Evolutionary conservation across 139 green algal genomes (phyloP), one percentile per base, ranked within the genome.

Genomic region (Auxenochlorella pyrenoidosa): DNA sequence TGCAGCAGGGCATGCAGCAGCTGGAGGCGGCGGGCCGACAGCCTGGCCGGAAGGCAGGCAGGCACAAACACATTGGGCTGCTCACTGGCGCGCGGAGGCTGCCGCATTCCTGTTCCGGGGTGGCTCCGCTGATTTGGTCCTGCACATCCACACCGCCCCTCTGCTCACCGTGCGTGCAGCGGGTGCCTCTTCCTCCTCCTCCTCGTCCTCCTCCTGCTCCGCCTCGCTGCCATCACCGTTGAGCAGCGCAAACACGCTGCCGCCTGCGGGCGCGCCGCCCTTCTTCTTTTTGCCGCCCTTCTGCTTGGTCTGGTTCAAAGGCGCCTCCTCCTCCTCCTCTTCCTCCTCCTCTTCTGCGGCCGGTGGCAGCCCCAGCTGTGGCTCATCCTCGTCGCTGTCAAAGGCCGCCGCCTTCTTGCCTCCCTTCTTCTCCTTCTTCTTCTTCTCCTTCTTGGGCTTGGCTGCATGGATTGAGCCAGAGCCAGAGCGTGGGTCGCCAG

Each of bases 351-450:
- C 70, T 30, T 32, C 58, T 5, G 22, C 80, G 28, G 58, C 83
- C 19, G 82, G 82, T n/a, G 79, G 19, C 18, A 70, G 24, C 65
- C 2, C 30, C 79, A 85, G 32, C 59, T 80, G 41, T 65, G 84
- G 78, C 34, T 91, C 84, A 15, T 89, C 89, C 5, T 94, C 93
- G 41, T 96, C 94, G 24, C 66, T 87, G 80, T 91, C 85, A 75
- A 93, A 93, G 26, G 71, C 85, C 24, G 68, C 82, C 1, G 79
- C 79, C 26, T 95, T 95, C 88, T 95, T 96, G 59, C 87, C 91
- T 83, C 94, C 93, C 87, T 96, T 97, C 82, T 93, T 92, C 44
- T 78, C 82, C 79, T 94, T 94, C 59, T 85, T 85, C 80, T 85
- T 85, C 63, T 76, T 85, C 60, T 85, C 80, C 63, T 90, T 92